Percentiles rank a stretch among this genome's conserved stretches.
Evolutionary conservation across 2,329 filamentous ascomycete genomes (phyloP).

Genomic region (Tolypocladium tropicale): DNA sequence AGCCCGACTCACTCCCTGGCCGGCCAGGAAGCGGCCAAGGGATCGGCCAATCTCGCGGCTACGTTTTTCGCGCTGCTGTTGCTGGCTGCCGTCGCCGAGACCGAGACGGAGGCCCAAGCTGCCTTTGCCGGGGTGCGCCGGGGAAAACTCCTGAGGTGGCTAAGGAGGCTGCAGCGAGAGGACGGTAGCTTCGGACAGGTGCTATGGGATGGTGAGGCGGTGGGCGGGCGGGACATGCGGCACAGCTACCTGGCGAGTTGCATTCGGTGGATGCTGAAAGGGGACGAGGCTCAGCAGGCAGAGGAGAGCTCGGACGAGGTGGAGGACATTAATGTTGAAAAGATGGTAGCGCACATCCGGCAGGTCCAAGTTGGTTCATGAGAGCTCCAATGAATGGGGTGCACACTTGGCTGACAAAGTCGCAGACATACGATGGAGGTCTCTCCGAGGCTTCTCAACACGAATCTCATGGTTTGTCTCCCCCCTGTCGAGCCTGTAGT

Average conservation of each 20-base stretch:
- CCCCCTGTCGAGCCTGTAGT: background rate
- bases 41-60: constrained; percentile 64
- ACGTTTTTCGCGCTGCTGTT: constrained; percentile 81
- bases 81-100: constrained; percentile 43
- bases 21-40: constrained; percentile 32
- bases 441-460: constrained; percentile 68
- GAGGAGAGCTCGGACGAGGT: constrained; percentile 45
- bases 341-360: constrained; percentile 60
- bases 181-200: constrained; percentile 92
- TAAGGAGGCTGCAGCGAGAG: constrained; percentile 62
- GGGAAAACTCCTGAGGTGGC: constrained; percentile 59
- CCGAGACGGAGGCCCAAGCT: constrained; percentile 24
- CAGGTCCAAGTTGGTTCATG: constrained; percentile 37
- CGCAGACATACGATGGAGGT: constrained; percentile 73
- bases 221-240: constrained; percentile 74
- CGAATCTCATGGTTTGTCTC: constrained; percentile 65
- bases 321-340: constrained; percentile 65
- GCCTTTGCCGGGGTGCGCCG: constrained; percentile 57
- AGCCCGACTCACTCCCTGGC: constrained; percentile 54
- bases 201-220: constrained; percentile 47
- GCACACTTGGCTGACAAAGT: background rate
- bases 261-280: constrained; percentile 72
- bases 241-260: constrained; percentile 80
- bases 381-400: background rate
- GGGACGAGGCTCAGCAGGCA: constrained; percentile 38